Evolutionary conservation across 352 stramenopile genomes (phyloP).

Genomic region (Globisporangium paroecandrum): DNA sequence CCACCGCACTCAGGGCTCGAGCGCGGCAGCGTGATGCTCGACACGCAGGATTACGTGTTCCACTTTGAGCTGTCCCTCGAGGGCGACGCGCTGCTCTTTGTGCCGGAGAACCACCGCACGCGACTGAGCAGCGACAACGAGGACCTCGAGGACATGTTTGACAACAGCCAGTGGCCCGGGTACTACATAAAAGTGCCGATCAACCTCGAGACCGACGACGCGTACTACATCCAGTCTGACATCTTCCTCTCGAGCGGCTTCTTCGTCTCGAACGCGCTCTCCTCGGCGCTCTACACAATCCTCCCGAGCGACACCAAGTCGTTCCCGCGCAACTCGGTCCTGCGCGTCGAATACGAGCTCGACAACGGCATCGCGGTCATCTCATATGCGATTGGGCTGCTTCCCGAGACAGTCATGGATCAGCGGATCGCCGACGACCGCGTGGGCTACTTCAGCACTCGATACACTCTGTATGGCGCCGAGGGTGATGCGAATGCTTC

Average conservation of each 20-base stretch:
- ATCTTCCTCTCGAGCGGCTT: conserved; percentile 70
- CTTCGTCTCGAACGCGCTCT: conserved; percentile 56
- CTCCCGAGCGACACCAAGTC: conserved; percentile 22
- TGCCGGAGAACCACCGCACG: conserved; percentile 57
- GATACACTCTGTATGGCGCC: conserved; percentile 53
- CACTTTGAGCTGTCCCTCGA: conserved; percentile 58
- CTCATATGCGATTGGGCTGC: conserved; percentile 67
- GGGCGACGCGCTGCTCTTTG: conserved; percentile 35
- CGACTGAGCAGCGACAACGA: conserved; percentile 32
- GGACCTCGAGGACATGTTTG: conserved; percentile 52
- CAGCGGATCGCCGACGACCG: conserved; percentile 68
- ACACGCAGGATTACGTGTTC: conserved; percentile 62
- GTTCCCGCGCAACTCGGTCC: conserved; percentile 67
- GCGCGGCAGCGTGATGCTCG: conserved; percentile 48
- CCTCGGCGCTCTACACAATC: conserved; percentile 34
- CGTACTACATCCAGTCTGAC: conserved; percentile 47
- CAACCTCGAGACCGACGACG: conserved; percentile 54
- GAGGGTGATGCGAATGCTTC: conserved; percentile 25
- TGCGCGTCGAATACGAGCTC: conserved; percentile 77
- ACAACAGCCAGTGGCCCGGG: conserved; percentile 63
- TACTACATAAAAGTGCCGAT: conserved; percentile 53
- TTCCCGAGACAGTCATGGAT: conserved; percentile 56
- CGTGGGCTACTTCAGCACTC: conserved; percentile 76
- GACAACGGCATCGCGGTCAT: conserved; percentile 47
- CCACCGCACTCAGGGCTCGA: conserved; percentile 40